Evolutionary conservation across 2,329 filamentous ascomycete species (phyloP), one percentile per base, ranked within the genome.

Genomic region (Thelonectria olida): DNA sequence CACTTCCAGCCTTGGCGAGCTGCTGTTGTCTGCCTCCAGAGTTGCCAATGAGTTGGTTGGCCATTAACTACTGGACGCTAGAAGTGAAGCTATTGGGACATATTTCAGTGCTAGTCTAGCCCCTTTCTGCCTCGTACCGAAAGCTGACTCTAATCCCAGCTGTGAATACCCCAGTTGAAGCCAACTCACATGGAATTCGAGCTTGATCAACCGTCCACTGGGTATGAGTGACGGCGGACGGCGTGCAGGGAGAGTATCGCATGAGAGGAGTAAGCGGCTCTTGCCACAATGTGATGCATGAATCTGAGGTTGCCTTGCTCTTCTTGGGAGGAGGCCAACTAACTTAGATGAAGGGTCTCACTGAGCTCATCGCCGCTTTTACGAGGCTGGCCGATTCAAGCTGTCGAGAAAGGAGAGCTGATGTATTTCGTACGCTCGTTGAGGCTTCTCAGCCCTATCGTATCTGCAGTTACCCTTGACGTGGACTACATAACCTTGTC

Each of bases 381-480:
- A 34, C 34, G 42, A 38, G 31, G 49, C 10, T 47, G 31, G 17
- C 31, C 31, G 13, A 10, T 34, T 34, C 31, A 34, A 34, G 31
- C 31, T n/a, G n/a, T n/a, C n/a, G n/a, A n/a, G n/a, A n/a, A n/a
- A n/a, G n/a, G n/a, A n/a, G n/a, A n/a, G n/a, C n/a, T n/a, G n/a
- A n/a, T n/a, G n/a, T n/a, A n/a, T n/a, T n/a, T n/a, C n/a, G n/a
- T n/a, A n/a, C n/a, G n/a, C n/a, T 15, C 5, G 17, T 10, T 9
- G 17, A 44, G 19, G 20, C 20, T 44, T 25, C 36, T 48, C 52
- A 52, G 52, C 52, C 52, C 58, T 61, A 48, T 34, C 41, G 47
- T 61, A 54, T 60, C 38, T 60, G 45, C 38, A 45, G 28, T 31
- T 19, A 7, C 31, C 28, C 23, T 45, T 17, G 17, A 22, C n/a